Base-by-base conservation (phyloP, 805 yeast genomes). In the Ogataea haglerorum region DNA sequence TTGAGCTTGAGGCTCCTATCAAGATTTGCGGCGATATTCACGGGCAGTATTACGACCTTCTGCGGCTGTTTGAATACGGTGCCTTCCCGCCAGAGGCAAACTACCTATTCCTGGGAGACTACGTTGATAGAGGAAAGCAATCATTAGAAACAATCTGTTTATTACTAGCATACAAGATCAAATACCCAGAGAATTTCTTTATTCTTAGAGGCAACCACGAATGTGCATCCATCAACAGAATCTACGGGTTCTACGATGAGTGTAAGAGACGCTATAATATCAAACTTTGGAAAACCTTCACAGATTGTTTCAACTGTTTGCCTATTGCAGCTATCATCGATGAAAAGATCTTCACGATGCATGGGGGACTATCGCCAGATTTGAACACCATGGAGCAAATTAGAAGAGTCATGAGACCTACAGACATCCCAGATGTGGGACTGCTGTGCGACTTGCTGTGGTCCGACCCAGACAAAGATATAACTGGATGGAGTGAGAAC, bases 51-150 rank as follows among this genome's bases (percentile, higher is more conserved):
- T 91, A 91, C 63, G 99, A 91, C 67, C 78, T 91, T 57, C 76
- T 91, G 63, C 84, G 99, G 67, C 77, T 91, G 56, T 91, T 91
- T 59, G 98, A 93, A 71, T 91, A 91, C 61, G 98, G 99, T 57
- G 99, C 98, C 2, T 91, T 93, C 75, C 99, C 99, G 2, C 99
- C 99, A 10, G 98, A 93, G 65, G 95, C 98, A 14, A 91, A 91
- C 71, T 91, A 91, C 70, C 72, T 91, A 57, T 91, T 91, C 63
- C 69, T 91, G 45, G 99, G 99, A 52, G 99, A 91, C 73, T 91
- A 91, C 62, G 99, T 91, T 52, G 99, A 91, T 72, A 84, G 99
- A 75, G 99, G 99, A 60, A 89, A 90, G 64, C 98, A 93, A 72
- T 87, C 96, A 22, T 71, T 93, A 56, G 99, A 91, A 67, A 93